These are phyloP conservation scores for Ustilago shanxiensis DNA, from an alignment of 1,284 basidiomycete species.

Conservation along the genomic window DNA sequence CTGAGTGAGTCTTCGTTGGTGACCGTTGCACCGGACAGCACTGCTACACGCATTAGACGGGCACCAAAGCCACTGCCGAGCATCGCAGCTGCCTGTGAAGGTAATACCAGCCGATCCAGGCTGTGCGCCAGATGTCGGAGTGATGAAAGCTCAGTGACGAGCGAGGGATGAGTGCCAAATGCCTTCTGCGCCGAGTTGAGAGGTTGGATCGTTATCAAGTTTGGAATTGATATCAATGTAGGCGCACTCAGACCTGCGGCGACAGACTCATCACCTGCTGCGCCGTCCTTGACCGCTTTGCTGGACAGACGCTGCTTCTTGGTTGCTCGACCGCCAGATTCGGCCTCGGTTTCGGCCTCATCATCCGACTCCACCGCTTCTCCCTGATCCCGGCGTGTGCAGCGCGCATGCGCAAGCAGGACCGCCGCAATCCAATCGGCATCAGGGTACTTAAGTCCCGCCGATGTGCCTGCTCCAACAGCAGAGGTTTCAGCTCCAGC, in stretches of 20 bases:
- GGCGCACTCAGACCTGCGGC: constrained; percentile 15
- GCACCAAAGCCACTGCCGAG: constrained; percentile 42
- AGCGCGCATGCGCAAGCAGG: constrained; percentile 42
- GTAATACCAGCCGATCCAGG: constrained; percentile 47
- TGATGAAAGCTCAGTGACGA: constrained; percentile 54
- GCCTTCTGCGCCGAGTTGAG: constrained; percentile 44
- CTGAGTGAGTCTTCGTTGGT: constrained; percentile 51
- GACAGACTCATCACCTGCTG: constrained; percentile 11
- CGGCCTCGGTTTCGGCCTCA: constrained; percentile 19
- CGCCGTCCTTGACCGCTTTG: constrained; percentile 20
- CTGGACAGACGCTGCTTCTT: constrained; percentile 33
- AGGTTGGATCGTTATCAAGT: constrained; percentile 49
- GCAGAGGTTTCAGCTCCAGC: constrained; percentile 31
- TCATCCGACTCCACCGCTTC: constrained; percentile 40
- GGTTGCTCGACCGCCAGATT: constrained; percentile 5
- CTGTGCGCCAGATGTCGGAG: constrained; percentile 51
- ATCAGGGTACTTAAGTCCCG: constrained; percentile 52
- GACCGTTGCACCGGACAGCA: constrained; percentile 46
- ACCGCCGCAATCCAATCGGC: constrained; percentile 40
- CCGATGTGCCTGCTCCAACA: constrained; percentile 25
- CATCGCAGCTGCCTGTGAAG: constrained; percentile 54
- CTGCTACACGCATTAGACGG: constrained; percentile 46
- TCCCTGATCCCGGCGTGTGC: constrained; percentile 24
- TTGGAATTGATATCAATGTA: constrained; percentile 33
- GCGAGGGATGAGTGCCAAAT: constrained; percentile 35